Evolutionary conservation across 257 asterid species (phyloP), one percentile per base, ranked within the genome.

Genomic region (Solanum bulbocastanum): DNA sequence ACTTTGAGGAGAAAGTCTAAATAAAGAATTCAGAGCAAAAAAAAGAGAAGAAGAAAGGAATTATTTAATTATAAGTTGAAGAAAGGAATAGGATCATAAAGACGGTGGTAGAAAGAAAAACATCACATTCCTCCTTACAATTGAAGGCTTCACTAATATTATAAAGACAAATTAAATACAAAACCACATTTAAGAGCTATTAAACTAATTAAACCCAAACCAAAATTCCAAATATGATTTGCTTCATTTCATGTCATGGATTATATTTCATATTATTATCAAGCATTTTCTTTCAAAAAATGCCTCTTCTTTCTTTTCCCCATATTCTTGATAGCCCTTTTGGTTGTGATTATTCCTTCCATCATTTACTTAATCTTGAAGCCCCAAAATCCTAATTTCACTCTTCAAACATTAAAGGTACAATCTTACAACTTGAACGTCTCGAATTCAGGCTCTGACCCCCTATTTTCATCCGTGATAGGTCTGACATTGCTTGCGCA

Each of bases 311-410:
- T 92, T 73, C 89, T 93, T 83, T 86, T 92, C 85, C 3, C 84
- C 90, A 62, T 91, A 20, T 78, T 90, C 86, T 84, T 87, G 52
- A 75, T 92, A 58, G 35, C 89, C 60, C 39, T 93, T 73, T 3
- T 92, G 9, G 16, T 86, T 12, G 93, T 93, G 18, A 23, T 90
- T n/a, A 86, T 91, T 16, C 81, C 92, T 16, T 62, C 92, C 20
- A 62, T 92, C 81, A 22, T 88, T 39, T 2, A 88, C 79, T 83
- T 93, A 11, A 36, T 90, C 71, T 72, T 94, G 88, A 93, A 94
- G 86, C 98, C 98, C 27, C 92, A 89, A 62, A 83, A 89, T 85
- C 98, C 98, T 12, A 62, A 56, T 32, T 95, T 94, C 40, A 87
- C 96, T 6, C 79, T 95, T 83, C 92, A 94, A 86, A 86, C 87